Evolutionary conservation across 2,329 filamentous ascomycete genomes (phyloP).

Genomic region (Sclerotinia subarctica): DNA sequence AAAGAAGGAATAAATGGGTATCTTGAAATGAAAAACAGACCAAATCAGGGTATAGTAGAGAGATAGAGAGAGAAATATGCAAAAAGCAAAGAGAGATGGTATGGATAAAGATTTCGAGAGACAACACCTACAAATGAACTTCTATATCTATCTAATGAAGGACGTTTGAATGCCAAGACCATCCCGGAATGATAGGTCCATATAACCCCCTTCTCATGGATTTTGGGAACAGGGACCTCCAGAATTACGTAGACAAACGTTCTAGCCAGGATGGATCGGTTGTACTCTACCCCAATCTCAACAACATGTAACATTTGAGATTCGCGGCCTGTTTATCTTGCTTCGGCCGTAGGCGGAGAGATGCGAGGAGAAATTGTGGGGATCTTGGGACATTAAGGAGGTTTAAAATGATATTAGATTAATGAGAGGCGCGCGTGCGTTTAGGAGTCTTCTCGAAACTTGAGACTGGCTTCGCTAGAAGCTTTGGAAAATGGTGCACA

Average conservation of each 20-base stretch:
- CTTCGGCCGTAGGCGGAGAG: slow-evolving; percentile 5
- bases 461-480: slow-evolving; percentile 11
- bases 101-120: background rate
- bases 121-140: slow-evolving; percentile 5
- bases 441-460: background rate
- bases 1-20: slow-evolving; percentile 3
- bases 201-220: background rate
- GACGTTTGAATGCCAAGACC: background rate
- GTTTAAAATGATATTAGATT: slow-evolving; percentile 1
- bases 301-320: slow-evolving; percentile 16
- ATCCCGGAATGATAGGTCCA: background rate
- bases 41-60: background rate
- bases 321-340: slow-evolving; percentile 12
- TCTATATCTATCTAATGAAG: background rate
- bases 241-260: slow-evolving; percentile 14
- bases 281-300: slow-evolving; percentile 9
- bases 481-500: background rate
- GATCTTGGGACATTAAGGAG: background rate
- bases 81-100: background rate
- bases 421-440: slow-evolving; percentile 7
- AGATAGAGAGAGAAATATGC: background rate
- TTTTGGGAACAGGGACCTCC: slow-evolving; percentile 5
- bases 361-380: slow-evolving; percentile 10
- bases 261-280: background rate
- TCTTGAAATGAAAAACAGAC: slow-evolving; percentile 2